A percentile compares a stretch with the other conserved stretches of the same genome.
Evolutionary conservation across 2,329 filamentous ascomycete genomes (phyloP).

Genomic region (Hypoxylon sp.): DNA sequence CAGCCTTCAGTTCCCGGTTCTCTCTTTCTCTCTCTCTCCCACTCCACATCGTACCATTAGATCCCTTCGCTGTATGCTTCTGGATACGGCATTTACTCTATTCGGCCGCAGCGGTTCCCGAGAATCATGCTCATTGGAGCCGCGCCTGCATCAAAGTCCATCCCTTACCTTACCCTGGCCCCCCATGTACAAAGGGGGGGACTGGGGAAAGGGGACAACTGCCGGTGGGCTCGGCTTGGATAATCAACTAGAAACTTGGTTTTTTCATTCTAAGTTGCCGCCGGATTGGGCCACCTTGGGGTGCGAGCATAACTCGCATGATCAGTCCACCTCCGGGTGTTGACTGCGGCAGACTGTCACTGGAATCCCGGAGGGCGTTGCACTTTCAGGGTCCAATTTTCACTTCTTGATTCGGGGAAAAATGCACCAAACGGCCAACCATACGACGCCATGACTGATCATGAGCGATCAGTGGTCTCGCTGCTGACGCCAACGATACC

Average conservation of each 20-base stretch:
- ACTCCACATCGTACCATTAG: constrained; percentile 20
- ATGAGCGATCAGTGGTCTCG: constrained; percentile 9
- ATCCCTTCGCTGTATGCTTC: constrained; percentile 14
- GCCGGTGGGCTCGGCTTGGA: constrained; percentile 19
- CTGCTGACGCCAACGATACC: constrained; percentile 35
- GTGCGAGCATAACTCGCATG: constrained; percentile 7
- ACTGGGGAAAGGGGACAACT: constrained; percentile 20
- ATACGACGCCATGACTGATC: constrained; percentile 26
- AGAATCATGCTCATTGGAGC: constrained; percentile 23
- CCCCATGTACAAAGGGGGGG: constrained; percentile 6
- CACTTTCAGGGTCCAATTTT: constrained; percentile 22
- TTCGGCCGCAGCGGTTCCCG: constrained; percentile 17
- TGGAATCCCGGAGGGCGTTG: constrained; percentile 14
- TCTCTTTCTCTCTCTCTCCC: neutral
- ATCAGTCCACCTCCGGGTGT: constrained; percentile 22
- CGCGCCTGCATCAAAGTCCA: constrained; percentile 8
- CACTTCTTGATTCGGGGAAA: constrained; percentile 18
- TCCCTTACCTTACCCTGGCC: constrained; percentile 17
- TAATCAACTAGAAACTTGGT: constrained; percentile 10
- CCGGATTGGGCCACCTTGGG: constrained; percentile 23
- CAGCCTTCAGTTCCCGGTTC: constrained; percentile 1
- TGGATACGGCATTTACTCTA: constrained; percentile 26
- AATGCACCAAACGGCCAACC: constrained; percentile 21
- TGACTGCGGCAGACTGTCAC: constrained; percentile 18
- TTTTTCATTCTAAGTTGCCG: constrained; percentile 13